These are phyloP conservation scores for Primulina huaijiensis DNA, from an alignment of 257 asterid species.

Conservation along the genomic window DNA sequence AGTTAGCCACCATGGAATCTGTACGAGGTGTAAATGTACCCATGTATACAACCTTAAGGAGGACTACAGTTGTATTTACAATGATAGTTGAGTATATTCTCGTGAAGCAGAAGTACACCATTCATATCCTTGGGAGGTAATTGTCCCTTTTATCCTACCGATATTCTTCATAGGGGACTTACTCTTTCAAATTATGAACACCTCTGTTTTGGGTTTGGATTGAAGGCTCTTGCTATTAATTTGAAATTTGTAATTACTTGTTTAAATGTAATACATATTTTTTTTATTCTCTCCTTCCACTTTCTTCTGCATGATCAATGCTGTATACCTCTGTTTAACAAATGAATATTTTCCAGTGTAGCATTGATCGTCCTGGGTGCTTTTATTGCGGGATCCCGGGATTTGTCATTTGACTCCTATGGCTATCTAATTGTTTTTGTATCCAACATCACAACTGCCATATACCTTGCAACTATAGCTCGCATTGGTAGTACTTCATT, in stretches of 20 bases:
- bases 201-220: background rate
- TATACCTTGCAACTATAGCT: slow-evolving; percentile 85
- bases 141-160: slow-evolving; percentile 15
- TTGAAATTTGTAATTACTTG: too few relatives aligned
- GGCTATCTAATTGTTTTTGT: slow-evolving; percentile 74
- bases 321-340: slow-evolving; percentile 25
- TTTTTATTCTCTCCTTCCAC: background rate
- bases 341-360: slow-evolving; percentile 62
- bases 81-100: slow-evolving; percentile 77
- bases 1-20: slow-evolving; percentile 91
- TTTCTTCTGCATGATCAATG: background rate
- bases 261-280: too few relatives aligned
- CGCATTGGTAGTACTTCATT: slow-evolving; percentile 62
- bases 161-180: background rate
- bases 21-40: slow-evolving; percentile 94
- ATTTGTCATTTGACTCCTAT: slow-evolving; percentile 69
- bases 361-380: slow-evolving; percentile 77
- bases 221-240: too few relatives aligned
- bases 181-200: background rate
- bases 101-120: slow-evolving; percentile 59
- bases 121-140: slow-evolving; percentile 70
- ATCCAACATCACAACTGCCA: slow-evolving; percentile 78
- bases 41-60: slow-evolving; percentile 92
- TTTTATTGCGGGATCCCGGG: slow-evolving; percentile 87
- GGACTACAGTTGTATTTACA: slow-evolving; percentile 88